Evolutionary conservation across 768 basidiomycete species (phyloP), one percentile per base, ranked within the genome.

Genomic region (Boletus subparvulus): DNA sequence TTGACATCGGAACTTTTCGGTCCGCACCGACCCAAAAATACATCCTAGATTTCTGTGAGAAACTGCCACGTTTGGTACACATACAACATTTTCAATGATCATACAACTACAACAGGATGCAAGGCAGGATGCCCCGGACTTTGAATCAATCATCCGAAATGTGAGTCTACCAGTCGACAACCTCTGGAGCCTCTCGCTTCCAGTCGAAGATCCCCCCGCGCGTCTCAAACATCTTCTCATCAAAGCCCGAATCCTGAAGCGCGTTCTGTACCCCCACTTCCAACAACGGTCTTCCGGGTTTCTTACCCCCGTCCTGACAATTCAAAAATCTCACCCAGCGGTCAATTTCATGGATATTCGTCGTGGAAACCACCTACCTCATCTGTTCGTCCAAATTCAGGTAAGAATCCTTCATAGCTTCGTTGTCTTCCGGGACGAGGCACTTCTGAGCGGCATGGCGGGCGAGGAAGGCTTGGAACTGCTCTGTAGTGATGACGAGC

Each of bases 341-440:
- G 3, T 63, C 53, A 54, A 40, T 5, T 30, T 47, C 3, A 9
- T 39, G 9, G 4, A n/a, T 12, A 10, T 19, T 24, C n/a, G 2
- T 19, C 6, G 3, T 6, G 24, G 24, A 17, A 30, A 14, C 3
- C 6, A 55, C 63, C 8, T 40, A 70, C 76, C 76, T 63, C 76
- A 76, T 75, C 9, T 68, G 47, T 59, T 77, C 75, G 42, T 77
- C 76, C 33, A 77, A 50, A 39, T 70, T 68, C 5, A 77, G 57
- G 50, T 77, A 77, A 3, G 75, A 77, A 45, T 76, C 74, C 26
- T 65, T 73, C 75, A 77, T 77, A 2, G 69, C 51, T 11, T 75
- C 69, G 48, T 77, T 77, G 44, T 68, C 64, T 58, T 77, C 76
- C 0, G 75, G 71, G 9, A 77, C 74, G 12, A 77, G 65, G 33